Evolutionary conservation across 441 rosid species (phyloP), one percentile per base, ranked within the genome.

Genomic region (Erodium texanum): DNA sequence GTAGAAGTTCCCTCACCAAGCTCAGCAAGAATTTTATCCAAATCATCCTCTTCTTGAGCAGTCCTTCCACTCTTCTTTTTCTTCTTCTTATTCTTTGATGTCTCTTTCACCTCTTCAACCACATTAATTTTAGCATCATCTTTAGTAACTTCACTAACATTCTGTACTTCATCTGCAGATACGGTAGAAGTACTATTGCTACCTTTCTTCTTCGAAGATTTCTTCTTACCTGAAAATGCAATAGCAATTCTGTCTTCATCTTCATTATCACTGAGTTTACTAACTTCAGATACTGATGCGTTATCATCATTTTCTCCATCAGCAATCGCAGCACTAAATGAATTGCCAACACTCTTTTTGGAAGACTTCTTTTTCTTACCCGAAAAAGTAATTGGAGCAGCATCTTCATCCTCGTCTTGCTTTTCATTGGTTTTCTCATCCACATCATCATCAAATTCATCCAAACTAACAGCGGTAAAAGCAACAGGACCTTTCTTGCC

Each of bases 51-150:
- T 78, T 94, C 98, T 66, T 94, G 88, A 62, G 82, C 96, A 68
- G 97, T 87, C 77, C 97, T 89, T 66, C 89, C 97, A 76, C 88
- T 84, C 82, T 89, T 85, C 72, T 89, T 88, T 83, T 94, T 94
- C 78, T 88, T 91, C 73, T 90, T 91, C 83, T 93, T 91, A 64
- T 78, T 82, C 87, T 91, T 94, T 4, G 88, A 80, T 67, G 86
- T 76, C 66, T 92, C 96, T 63, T 67, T 81, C 19, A 66, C 79
- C 71, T 79, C 91, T 64, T 71, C 92, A 43, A 48, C 76, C 78
- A 75, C 86, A 68, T 45, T 69, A 63, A 59, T 76, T 67, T 76
- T 69, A 50, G 76, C 15, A 68, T 65, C 72, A 71, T 68, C 67
- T 38, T 72, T 81, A 50, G 78, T 34, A 72, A 64, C 83, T 67